Percentiles rank a stretch among this genome's conserved stretches.
These are phyloP conservation scores for Nannizziopsis arthrosporioides DNA, from an alignment of 2,329 filamentous ascomycete genomes.

Conservation along the genomic window DNA sequence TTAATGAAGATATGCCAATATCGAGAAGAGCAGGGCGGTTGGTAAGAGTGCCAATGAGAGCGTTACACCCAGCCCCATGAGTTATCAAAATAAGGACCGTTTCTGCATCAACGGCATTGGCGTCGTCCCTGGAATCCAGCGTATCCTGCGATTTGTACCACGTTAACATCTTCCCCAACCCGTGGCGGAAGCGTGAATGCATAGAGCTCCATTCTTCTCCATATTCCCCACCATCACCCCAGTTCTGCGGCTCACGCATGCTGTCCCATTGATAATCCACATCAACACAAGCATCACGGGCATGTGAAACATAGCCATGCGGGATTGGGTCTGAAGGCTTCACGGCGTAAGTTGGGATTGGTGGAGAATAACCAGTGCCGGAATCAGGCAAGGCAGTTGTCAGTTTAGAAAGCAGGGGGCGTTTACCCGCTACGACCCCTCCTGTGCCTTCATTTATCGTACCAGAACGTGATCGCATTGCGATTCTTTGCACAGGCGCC, in stretches of 20 bases:
- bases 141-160: conserved; percentile 58
- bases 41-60: conserved; percentile 80
- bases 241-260: conserved; percentile 62
- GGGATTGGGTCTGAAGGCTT: conserved; percentile 73
- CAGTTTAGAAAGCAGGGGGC: conserved; percentile 21
- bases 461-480: neutral
- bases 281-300: conserved; percentile 69
- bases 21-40: conserved; percentile 85
- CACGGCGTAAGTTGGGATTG: conserved; percentile 70
- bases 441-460: neutral
- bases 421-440: neutral
- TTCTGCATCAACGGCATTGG: conserved; percentile 54
- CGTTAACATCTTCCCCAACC: conserved; percentile 63
- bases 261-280: conserved; percentile 98
- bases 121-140: conserved; percentile 19
- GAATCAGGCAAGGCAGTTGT: conserved; percentile 23
- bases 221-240: conserved; percentile 77
- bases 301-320: conserved; percentile 77
- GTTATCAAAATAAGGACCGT: conserved; percentile 79
- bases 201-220: conserved; percentile 94
- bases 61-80: conserved; percentile 92
- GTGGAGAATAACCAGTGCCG: conserved; percentile 52
- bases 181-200: conserved; percentile 78
- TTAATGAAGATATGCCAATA: conserved; percentile 79
- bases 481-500: neutral